These are phyloP conservation scores for Eucalyptus regnans DNA, from an alignment of 345 rosid genomes.

Conservation along the genomic window DNA sequence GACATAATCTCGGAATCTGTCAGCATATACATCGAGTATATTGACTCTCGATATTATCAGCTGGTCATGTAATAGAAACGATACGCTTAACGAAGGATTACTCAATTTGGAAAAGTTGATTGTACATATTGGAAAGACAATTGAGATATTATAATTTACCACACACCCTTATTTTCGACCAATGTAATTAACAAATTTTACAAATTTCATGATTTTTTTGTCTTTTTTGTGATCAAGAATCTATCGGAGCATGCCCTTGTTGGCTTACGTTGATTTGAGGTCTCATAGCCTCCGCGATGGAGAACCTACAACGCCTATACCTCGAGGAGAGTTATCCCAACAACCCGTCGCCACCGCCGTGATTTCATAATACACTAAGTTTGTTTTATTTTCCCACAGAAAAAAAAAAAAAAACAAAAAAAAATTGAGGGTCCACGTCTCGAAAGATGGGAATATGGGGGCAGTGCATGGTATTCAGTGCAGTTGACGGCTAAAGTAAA, in stretches of 20 bases:
- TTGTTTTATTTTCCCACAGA: too few relatives aligned
- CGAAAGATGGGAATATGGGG: neutral
- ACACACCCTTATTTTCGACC: too few relatives aligned
- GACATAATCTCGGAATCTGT: rapidly evolving
- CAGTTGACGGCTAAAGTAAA: neutral
- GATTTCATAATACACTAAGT: too few relatives aligned
- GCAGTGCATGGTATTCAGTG: neutral
- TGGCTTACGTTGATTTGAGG: too few relatives aligned
- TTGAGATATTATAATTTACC: rapidly evolving
- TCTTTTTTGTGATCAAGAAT: too few relatives aligned
- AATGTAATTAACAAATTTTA: too few relatives aligned
- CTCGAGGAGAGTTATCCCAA: too few relatives aligned
- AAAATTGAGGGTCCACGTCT: neutral
- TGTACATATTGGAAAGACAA: rapidly evolving
- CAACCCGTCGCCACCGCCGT: too few relatives aligned
- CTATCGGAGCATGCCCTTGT: too few relatives aligned
- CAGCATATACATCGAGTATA: rapidly evolving
- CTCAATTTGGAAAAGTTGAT: neutral
- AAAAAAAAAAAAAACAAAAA: too few relatives aligned
- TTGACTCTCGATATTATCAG: rapidly evolving
- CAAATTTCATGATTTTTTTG: neutral
- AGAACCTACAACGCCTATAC: too few relatives aligned
- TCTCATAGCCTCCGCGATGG: too few relatives aligned
- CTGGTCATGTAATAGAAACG: rapidly evolving
- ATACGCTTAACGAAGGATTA: neutral